Evolutionary conservation across 139 green algal genomes (phyloP).

Genomic region (Eudorina sp.): DNA sequence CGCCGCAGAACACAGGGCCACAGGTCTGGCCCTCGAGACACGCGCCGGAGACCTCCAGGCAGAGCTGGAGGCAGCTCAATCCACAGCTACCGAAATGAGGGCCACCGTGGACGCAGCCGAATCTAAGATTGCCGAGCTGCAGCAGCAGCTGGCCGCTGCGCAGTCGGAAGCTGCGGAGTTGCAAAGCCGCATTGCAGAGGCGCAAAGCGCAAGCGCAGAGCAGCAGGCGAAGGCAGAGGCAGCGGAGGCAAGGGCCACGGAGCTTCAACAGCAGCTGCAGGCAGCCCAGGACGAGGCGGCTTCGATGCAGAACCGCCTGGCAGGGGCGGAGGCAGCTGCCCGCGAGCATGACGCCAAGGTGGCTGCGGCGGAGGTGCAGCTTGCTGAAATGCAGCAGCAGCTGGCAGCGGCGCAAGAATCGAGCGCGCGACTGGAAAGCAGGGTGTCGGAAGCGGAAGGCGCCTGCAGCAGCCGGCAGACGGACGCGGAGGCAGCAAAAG

Average conservation of each 20-base stretch:
- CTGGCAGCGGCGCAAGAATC: not conserved
- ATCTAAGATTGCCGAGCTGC: not conserved
- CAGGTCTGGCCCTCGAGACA: not conserved
- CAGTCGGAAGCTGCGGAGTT: not conserved
- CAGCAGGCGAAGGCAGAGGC: constrained; percentile 1
- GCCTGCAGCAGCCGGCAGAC: not conserved
- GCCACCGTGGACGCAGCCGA: not conserved
- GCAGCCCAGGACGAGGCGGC: not conserved
- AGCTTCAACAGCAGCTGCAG: not conserved
- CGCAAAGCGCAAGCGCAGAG: not conserved
- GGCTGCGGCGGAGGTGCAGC: not conserved
- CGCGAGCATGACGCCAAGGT: no score
- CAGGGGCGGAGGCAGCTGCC: no score
- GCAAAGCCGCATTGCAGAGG: not conserved
- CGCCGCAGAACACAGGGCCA: not conserved
- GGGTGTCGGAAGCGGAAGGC: not conserved
- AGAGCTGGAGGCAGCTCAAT: not conserved
- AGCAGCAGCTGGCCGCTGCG: not conserved
- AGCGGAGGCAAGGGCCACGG: not conserved
- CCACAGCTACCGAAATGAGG: not conserved
- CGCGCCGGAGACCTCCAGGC: not conserved
- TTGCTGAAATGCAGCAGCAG: not conserved
- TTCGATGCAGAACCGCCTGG: no score
- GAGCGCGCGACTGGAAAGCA: not conserved
- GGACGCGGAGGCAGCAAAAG: not conserved